Base-by-base conservation (phyloP, 1,139 yeast genomes). In the Geotrichum aggregatum region DNA sequence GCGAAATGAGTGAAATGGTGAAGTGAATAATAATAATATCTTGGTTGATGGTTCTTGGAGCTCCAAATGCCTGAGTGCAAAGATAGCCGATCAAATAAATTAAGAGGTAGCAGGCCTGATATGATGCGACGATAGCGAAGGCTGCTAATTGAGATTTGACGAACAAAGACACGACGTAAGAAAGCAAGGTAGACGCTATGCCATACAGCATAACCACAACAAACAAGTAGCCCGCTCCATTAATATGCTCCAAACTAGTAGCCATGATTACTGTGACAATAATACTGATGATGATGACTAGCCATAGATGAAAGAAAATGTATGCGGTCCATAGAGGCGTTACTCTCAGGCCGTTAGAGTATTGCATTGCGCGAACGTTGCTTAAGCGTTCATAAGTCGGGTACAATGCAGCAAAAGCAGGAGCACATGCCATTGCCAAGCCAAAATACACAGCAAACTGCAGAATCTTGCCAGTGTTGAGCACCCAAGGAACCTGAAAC, bases 371-470 rank as follows among this genome's bases (percentile, higher is more conserved):
- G 21, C 72, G 58, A 8, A 69, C 71, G 44, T 63, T 61, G 39
- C 65, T 59, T 10, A 69, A 57, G 34, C 72, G 61, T 54, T 69
- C 73, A 55, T 59, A 65, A 1, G 73, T 70, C 2, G 73, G 72
- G 50, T 69, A 69, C 3, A 69, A 56, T 1, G 67, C 59, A 21
- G 64, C 58, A 53, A 70, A 66, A 1, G 72, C 71, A 13, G 71
- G 72, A 19, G 64, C 70, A 4, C 63, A 70, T 6, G 67, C 61
- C 66, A 69, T 64, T 3, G 72, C 62, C 24, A 70, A 57, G 3
- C 69, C 67, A 54, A 68, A 67, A 47, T 67, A 70, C 4, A 62
- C 61, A 7, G 68, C 60, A 56, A 68, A 70, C 54, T 68, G 70
- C 11, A 69, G 58, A 1, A 69, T 61, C 38, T 68, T 63, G 2